Base-by-base conservation (phyloP, 345 rosid species). In the Draba incana region DNA sequence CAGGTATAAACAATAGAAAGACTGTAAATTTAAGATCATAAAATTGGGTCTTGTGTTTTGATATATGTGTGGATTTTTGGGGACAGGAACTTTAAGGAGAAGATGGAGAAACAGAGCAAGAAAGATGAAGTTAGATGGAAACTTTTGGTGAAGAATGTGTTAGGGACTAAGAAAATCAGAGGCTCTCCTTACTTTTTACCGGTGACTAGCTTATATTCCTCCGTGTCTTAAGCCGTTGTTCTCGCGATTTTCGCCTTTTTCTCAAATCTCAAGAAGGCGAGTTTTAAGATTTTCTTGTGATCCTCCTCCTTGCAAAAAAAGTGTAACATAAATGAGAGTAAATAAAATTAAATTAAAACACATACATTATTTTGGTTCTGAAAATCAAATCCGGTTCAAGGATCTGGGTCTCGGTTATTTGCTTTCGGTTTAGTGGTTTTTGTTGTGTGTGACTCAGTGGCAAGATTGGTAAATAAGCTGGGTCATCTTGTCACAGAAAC, bases 81-180 rank as follows among this genome's bases (percentile, higher is more conserved):
- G 25, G 51, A 23, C 81, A 83, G 96, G 76, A 93, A 78, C 70
- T 86, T 92, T 59, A 88, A 82, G 83, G 85, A 68, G 80, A 90
- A 78, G 86, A 77, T 78, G 16, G 77, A 42, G 80, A 76, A 76
- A 64, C 96, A 87, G 66, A 81, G 78, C 86, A 87, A 87, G 79
- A 87, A 92, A 76, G 92, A 89, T 75, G 88, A 81, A 79, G 50
- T 66, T 1, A 92, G 66, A 74, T 89, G 96, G 96, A 62, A 81
- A 79, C 87, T 84, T 9, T 80, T 93, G 13, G 82, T 84, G 77
- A 84, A 83, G 58, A 90, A 84, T 70, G 80, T 88, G 47, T 80
- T 80, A 55, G 84, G 83, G 61, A 71, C 87, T 15, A 88, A 84
- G 76, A 70, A 68, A 71, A 79, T 82, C 1, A 84, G 87, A 20